phyloP scores from a whole-genome alignment of 345 rosid species.

The Isatis tinctoria region DNA sequence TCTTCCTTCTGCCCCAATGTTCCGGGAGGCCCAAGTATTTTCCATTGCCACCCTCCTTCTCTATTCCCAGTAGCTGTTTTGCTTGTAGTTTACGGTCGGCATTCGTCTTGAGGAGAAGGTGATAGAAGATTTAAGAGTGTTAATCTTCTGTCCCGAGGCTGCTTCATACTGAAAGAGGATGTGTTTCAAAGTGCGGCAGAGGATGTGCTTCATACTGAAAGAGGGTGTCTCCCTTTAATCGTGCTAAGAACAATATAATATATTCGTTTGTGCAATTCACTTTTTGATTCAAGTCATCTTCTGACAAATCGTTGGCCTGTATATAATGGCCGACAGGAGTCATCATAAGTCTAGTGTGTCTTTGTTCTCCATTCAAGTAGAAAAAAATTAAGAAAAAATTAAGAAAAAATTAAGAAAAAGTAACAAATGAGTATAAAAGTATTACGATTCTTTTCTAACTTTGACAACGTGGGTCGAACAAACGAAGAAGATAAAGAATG shows the following conservation, averaged over 20 bases:
- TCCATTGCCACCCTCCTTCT: too few species aligned
- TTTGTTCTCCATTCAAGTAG: neutral
- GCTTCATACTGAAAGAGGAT: too few species aligned
- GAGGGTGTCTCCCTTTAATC: constrained; percentile 25
- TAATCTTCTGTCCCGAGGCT: too few species aligned
- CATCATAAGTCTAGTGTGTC: constrained; percentile 22
- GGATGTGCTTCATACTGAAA: too few species aligned
- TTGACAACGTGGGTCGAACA: constrained; percentile 9
- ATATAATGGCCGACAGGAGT: constrained; percentile 34
- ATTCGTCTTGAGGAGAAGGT: too few species aligned
- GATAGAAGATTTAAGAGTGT: too few species aligned
- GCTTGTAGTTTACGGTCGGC: too few species aligned
- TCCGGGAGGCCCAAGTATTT: too few species aligned
- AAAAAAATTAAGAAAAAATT: neutral
- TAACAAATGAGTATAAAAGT: neutral
- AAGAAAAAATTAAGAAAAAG: too few species aligned
- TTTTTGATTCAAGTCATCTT: constrained; percentile 21
- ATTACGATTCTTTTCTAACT: constrained; percentile 1
- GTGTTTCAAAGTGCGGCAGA: too few species aligned
- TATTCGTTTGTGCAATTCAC: constrained; percentile 22
- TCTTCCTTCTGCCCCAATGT: too few species aligned
- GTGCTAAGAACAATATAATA: constrained; percentile 26
- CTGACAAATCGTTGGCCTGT: constrained; percentile 22
- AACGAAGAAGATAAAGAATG: neutral
- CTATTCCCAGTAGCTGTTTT: too few species aligned